Base-by-base conservation (phyloP, 208 protist genomes). In the Leishmania braziliensis region DNA sequence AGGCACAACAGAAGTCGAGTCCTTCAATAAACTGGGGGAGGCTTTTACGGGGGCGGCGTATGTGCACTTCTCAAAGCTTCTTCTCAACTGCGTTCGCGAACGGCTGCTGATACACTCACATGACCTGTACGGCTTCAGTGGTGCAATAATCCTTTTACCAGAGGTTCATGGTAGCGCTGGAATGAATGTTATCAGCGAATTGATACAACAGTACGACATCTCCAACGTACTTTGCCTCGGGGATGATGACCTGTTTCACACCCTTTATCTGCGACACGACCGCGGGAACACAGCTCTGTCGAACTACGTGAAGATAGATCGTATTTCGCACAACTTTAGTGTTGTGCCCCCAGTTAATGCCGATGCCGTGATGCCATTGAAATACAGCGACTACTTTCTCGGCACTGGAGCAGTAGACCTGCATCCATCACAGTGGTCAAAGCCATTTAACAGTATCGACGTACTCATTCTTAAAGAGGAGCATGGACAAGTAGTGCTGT, bases 191-290 rank as follows among this genome's bases (percentile, higher is more conserved):
- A 65, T 95, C 23, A 86, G 80, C 68, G 91, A 96, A 16, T 10
- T 96, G 46, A 85, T 92, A 60, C 73, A 92, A 53, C 88, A 86
- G 54, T 93, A 90, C 81, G 84, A 88, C 56, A 77, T 94, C n/a
- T 89, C 89, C 14, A 86, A 93, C 78, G 88, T 96, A 60, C 75
- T 97, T 26, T 93, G 88, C 78, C 68, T 93, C 23, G 92, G 91
- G 14, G 93, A 97, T 76, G 93, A 97, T 75, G 91, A 87, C 73
- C 70, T 95, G 39, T 96, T 97, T 77, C 86, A 90, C 80, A 86
- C 88, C 36, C 81, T 97, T 6, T 80, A 88, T 77, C 71, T 79
- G 3, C 88, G 85, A 16, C 77, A 86, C 48, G 82, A 86, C 46
- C 82, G 83, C 53, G 79, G 82, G 9, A 79, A 81, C 56, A 50